These are phyloP conservation scores for Candida buenavistaensis DNA, from an alignment of 1,139 yeast species.

Conservation along the genomic window DNA sequence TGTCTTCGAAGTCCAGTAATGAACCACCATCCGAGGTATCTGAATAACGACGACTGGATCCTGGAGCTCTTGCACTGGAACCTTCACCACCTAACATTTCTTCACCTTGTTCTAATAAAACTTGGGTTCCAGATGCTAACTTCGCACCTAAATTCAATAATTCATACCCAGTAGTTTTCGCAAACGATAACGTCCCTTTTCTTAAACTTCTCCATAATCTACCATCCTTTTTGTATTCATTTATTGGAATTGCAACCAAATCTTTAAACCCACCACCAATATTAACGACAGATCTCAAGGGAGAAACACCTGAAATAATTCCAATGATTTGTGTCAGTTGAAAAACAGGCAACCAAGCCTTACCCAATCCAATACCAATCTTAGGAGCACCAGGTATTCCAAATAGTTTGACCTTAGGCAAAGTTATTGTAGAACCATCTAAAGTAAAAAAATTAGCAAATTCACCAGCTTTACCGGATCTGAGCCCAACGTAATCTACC, in stretches of 20 bases:
- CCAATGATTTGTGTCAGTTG: slow-evolving; percentile 75
- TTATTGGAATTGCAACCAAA: slow-evolving; percentile 69
- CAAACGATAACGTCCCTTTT: slow-evolving; percentile 76
- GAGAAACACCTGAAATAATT: slow-evolving; percentile 79
- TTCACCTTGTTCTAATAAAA: slow-evolving; percentile 77
- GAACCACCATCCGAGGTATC: slow-evolving; percentile 9
- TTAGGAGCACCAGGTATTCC: slow-evolving; percentile 77
- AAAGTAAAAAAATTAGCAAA: slow-evolving; percentile 84
- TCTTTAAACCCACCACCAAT: slow-evolving; percentile 79
- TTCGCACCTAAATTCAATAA: slow-evolving; percentile 80
- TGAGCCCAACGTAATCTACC: slow-evolving; percentile 76
- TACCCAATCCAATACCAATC: slow-evolving; percentile 55
- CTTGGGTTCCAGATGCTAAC: slow-evolving; percentile 87
- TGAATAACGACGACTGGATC: slow-evolving; percentile 5
- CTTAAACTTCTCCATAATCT: slow-evolving; percentile 68
- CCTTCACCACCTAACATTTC: slow-evolving; percentile 72
- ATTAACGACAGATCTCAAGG: slow-evolving; percentile 73
- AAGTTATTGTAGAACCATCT: slow-evolving; percentile 75
- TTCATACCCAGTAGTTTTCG: slow-evolving; percentile 80
- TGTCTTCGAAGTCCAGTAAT: slow-evolving; percentile 6
- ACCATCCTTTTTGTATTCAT: slow-evolving; percentile 75
- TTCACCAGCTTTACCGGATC: slow-evolving; percentile 85
- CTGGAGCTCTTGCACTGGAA: slow-evolving; percentile 36
- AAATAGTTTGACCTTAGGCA: slow-evolving; percentile 62
- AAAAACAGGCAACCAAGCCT: slow-evolving; percentile 86